Base-by-base conservation (phyloP, 2,329 filamentous ascomycete genomes). In the Paecilomyces formosus region DNA sequence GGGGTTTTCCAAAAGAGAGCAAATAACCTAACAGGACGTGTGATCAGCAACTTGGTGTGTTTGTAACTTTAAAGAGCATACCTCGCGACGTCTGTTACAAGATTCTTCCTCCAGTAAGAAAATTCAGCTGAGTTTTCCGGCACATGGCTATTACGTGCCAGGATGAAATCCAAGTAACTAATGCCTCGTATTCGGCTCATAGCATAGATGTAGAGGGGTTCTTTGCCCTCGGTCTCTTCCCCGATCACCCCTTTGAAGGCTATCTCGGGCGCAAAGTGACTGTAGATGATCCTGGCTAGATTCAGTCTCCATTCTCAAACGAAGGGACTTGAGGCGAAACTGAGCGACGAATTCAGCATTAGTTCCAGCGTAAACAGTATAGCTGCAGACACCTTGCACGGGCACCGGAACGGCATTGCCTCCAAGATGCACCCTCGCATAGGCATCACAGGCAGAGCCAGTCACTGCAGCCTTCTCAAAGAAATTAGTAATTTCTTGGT, bases 321-420 rank as follows among this genome's bases (percentile, higher is more conserved):
- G 59, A 3, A 74, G 63, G 2, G 70, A 74, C 61, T 66, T 66
- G 11, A 77, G 70, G 54, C 72, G 73, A 62, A 74, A 77, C 63
- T 78, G 73, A 39, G 70, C 70, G 33, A 76, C 70, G 53, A 64
- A 70, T 64, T 74, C 70, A 21, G 60, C 62, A 33, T 68, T 61
- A 9, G 58, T 60, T 3, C 75, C 71, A n/a, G 72, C 71, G 58
- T 75, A 78, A 53, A 76, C 68, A 1, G 70, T 72, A 64, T 77
- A 77, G 66, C 72, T 76, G 62, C 71, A 77, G 28, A 64, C 65
- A 21, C 74, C 73, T 64, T 76, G 70, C 13, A 76, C 64, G 15
- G 61, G 54, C n/a, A 76, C 70, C 15, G 71, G 70, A 55, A 67
- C 62, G 56, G 72, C 50, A 50, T 65, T 58, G 28, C 71, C 67